These are phyloP conservation scores for Astragalus glycyphyllos DNA, from an alignment of 306 rosid species.

Conservation along the genomic window DNA sequence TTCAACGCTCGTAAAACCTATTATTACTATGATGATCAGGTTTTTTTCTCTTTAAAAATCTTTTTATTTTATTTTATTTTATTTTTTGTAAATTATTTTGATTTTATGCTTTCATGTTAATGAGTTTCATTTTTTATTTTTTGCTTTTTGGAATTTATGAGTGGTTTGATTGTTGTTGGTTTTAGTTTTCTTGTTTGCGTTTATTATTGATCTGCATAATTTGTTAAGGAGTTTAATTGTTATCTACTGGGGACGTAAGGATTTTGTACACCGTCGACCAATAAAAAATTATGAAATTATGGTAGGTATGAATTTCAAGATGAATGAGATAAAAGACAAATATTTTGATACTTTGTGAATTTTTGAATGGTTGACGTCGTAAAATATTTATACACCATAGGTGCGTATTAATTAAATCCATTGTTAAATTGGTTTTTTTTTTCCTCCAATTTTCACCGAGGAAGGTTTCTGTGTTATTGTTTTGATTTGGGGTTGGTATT, in stretches of 20 bases:
- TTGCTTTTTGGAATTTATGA: neutral
- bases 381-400: too few species aligned
- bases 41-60: neutral
- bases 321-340: too few species aligned
- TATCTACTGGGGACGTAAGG: too few species aligned
- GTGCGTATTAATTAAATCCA: too few species aligned
- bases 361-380: too few species aligned
- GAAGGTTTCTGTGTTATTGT: neutral
- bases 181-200: neutral
- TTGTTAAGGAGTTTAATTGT: constrained; percentile 7
- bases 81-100: neutral
- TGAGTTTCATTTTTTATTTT: neutral
- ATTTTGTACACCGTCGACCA: too few species aligned
- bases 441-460: neutral
- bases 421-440: neutral
- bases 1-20: constrained; percentile 64
- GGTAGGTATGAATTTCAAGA: too few species aligned
- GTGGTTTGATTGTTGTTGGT: constrained; percentile 7
- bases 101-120: neutral
- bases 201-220: neutral
- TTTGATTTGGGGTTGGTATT: constrained; percentile 15
- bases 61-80: neutral
- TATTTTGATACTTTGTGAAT: too few species aligned
- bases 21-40: constrained; percentile 57
- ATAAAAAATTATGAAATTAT: too few species aligned